phyloP scores from a whole-genome alignment of 768 basidiomycete species.

The Tricholoma terreum region DNA sequence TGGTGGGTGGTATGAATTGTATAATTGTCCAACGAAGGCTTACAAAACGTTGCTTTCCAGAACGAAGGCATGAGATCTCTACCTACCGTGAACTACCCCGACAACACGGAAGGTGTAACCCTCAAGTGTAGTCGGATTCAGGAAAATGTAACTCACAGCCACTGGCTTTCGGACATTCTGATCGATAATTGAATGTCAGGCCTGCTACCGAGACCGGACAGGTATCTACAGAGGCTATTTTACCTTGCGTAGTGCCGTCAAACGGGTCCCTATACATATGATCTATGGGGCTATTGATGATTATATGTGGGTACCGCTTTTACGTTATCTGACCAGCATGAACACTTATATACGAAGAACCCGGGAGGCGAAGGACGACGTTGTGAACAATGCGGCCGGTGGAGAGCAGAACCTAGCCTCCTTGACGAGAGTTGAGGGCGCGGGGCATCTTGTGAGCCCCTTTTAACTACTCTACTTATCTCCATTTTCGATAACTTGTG shows the following conservation, averaged over 20 bases:
- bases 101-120: conserved; percentile 44
- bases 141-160: conserved; percentile 35
- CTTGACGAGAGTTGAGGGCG: conserved; percentile 33
- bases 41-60: conserved; percentile 21
- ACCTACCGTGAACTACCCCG: conserved; percentile 41
- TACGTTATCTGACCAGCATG: not conserved
- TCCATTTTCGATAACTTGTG: not conserved
- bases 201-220: conserved; percentile 39
- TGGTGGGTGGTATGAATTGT: conserved; percentile 27
- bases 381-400: conserved; percentile 32
- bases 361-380: conserved; percentile 32
- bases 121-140: conserved; percentile 44
- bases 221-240: conserved; percentile 32
- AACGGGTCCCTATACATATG: conserved; percentile 39
- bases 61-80: conserved; percentile 39
- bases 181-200: conserved; percentile 22
- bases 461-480: not conserved
- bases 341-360: conserved; percentile 22
- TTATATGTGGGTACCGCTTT: conserved; percentile 30
- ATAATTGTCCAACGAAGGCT: not conserved
- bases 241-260: conserved; percentile 28
- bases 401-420: conserved; percentile 36
- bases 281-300: conserved; percentile 47
- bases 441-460: conserved; percentile 40
- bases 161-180: not conserved